Percentiles rank a stretch among this genome's conserved stretches.
Evolutionary conservation across 2,329 filamentous ascomycete genomes (phyloP).

Genomic region (Exutisphaerella laricina): DNA sequence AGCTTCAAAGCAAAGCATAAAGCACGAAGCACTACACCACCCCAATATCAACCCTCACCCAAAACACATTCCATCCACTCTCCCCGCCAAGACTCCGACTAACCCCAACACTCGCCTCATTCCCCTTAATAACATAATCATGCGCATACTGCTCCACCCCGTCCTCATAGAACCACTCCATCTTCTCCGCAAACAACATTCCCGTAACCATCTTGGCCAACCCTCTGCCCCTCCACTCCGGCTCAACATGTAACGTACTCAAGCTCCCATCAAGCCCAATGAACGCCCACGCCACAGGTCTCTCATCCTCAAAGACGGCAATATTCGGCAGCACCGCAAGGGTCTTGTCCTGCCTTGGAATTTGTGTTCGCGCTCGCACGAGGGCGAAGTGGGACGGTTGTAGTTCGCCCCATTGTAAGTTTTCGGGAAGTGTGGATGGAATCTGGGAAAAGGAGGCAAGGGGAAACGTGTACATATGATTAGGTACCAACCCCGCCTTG

Average conservation of each 20-base stretch:
- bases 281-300: slow-evolving; percentile 61
- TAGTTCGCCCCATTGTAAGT: slow-evolving; percentile 53
- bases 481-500: slow-evolving; percentile 16
- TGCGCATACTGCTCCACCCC: slow-evolving; percentile 49
- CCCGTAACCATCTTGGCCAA: slow-evolving; percentile 57
- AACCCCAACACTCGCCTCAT: slow-evolving; percentile 56
- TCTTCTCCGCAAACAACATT: slow-evolving; percentile 52
- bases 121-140: slow-evolving; percentile 60
- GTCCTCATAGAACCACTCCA: slow-evolving; percentile 34
- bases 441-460: slow-evolving; percentile 4
- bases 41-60: slow-evolving; percentile 46
- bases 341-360: slow-evolving; percentile 51
- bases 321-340: slow-evolving; percentile 39
- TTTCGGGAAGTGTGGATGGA: slow-evolving; percentile 37
- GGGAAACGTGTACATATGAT: slow-evolving; percentile 27
- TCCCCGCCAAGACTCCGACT: slow-evolving; percentile 57
- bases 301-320: slow-evolving; percentile 22
- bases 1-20: no score
- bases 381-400: slow-evolving; percentile 49
- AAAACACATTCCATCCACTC: slow-evolving; percentile 53
- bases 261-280: slow-evolving; percentile 57
- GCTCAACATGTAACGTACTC: slow-evolving; percentile 56
- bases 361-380: slow-evolving; percentile 51
- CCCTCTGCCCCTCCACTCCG: slow-evolving; percentile 54
- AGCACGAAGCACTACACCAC: no score